Conservation (phyloP, 108 stramenopile species). For the Mediolabrus comicus region DNA sequence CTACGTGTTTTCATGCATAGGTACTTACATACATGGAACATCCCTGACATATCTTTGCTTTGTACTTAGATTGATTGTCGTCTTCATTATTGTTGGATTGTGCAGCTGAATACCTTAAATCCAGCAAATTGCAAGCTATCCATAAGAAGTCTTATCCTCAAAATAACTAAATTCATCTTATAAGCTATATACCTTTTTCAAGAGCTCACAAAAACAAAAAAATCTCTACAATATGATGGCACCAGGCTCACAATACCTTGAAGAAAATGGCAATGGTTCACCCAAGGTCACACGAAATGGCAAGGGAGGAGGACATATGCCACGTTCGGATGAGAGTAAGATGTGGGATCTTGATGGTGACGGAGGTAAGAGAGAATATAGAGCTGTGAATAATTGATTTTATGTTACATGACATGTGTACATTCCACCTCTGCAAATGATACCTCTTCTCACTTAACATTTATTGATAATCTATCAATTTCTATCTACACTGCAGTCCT, state of each 20-base stretch:
- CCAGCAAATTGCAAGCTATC: too few species aligned
- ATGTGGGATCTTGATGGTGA: constrained; percentile 39
- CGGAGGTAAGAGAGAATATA: constrained; percentile 10
- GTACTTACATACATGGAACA: too few species aligned
- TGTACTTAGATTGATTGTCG: too few species aligned
- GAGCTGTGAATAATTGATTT: not conserved
- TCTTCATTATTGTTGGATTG: too few species aligned
- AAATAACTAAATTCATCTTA: too few species aligned
- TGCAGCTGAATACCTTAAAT: too few species aligned
- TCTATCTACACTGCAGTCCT: constrained; percentile 10
- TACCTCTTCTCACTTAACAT: not conserved
- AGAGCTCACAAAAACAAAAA: too few species aligned
- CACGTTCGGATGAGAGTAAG: not conserved
- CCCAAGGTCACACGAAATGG: not conserved
- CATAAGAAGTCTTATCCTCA: too few species aligned
- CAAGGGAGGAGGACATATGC: not conserved
- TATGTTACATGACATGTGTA: not conserved
- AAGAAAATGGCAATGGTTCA: not conserved
- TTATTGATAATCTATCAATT: not conserved
- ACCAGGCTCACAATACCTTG: not conserved
- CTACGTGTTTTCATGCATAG: too few species aligned
- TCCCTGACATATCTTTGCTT: too few species aligned
- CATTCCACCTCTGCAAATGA: not conserved
- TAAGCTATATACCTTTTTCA: too few species aligned
- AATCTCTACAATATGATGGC: not conserved